A percentile compares a stretch with the other conserved stretches of the same genome.
phyloP scores from a whole-genome alignment of 177 flowering plant species.

The Vitis hybrid region DNA sequence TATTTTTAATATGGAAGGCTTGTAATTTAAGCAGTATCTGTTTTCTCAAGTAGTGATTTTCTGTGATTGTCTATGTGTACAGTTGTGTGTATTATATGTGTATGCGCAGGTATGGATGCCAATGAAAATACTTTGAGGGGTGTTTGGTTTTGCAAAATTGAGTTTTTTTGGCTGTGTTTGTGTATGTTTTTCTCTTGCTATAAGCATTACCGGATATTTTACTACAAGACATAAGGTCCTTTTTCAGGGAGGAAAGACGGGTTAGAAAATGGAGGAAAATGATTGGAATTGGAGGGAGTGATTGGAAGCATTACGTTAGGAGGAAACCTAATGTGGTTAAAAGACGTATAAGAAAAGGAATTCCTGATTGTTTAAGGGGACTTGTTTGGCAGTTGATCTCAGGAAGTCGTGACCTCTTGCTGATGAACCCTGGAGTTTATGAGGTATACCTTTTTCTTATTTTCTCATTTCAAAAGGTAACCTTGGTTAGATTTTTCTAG shows the following conservation, averaged over 20 bases:
- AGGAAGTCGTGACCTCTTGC: constrained; percentile 93
- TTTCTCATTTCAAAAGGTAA: not conserved
- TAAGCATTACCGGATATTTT: no score
- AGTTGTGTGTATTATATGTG: no score
- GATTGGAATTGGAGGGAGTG: constrained; percentile 97
- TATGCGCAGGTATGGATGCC: no score
- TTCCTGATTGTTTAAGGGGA: constrained; percentile 96
- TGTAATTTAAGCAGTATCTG: no score
- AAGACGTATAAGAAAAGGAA: constrained; percentile 89
- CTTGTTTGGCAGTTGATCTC: constrained; percentile 99
- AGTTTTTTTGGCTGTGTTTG: no score
- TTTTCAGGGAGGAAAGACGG: constrained; percentile 80
- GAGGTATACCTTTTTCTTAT: constrained; percentile 51
- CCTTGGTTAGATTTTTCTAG: not conserved
- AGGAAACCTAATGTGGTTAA: constrained; percentile 89
- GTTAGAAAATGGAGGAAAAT: constrained; percentile 96
- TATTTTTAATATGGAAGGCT: no score
- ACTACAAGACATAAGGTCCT: not conserved
- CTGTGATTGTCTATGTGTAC: no score
- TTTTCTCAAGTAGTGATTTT: no score
- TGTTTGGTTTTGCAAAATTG: no score
- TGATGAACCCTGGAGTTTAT: constrained; percentile 96
- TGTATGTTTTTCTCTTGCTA: no score
- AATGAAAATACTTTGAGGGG: no score
- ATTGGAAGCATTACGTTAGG: constrained; percentile 93